Evolutionary conservation across 2,329 filamentous ascomycete genomes (phyloP).

Genomic region (Colletotrichum orchidophilum): DNA sequence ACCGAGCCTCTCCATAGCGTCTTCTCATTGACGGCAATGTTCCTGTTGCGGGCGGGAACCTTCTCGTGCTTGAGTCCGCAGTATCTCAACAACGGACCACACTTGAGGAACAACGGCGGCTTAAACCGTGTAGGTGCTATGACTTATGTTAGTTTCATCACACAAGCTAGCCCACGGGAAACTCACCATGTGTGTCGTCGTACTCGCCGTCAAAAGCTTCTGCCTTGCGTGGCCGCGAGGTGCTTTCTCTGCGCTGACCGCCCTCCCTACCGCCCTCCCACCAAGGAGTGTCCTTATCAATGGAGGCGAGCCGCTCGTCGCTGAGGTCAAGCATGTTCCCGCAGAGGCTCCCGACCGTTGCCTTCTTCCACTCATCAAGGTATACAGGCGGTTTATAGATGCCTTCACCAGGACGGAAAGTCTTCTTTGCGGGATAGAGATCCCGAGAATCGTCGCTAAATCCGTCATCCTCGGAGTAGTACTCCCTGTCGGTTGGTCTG

Average conservation of each 20-base stretch:
- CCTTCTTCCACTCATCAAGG: slow-evolving; percentile 79
- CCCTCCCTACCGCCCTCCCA: slow-evolving; percentile 81
- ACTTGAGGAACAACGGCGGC: slow-evolving; percentile 85
- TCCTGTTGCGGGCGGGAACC: slow-evolving; percentile 48
- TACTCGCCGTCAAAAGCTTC: slow-evolving; percentile 75
- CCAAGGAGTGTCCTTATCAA: slow-evolving; percentile 72
- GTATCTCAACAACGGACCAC: slow-evolving; percentile 89
- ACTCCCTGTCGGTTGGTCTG: slow-evolving; percentile 34
- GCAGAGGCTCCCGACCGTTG: slow-evolving; percentile 68
- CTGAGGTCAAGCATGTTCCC: slow-evolving; percentile 69
- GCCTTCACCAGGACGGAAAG: slow-evolving; percentile 59
- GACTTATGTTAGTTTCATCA: neutral
- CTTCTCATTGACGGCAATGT: slow-evolving; percentile 57
- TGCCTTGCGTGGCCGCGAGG: slow-evolving; percentile 62
- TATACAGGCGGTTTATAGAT: slow-evolving; percentile 68
- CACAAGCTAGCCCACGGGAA: neutral
- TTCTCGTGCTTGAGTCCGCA: slow-evolving; percentile 80
- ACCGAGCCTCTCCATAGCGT: slow-evolving; percentile 94
- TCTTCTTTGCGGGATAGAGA: slow-evolving; percentile 27
- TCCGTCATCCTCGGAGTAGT: slow-evolving; percentile 39
- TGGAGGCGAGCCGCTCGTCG: slow-evolving; percentile 42
- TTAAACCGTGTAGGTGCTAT: slow-evolving; percentile 78
- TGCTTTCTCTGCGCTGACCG: slow-evolving; percentile 56
- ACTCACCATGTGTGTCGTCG: slow-evolving; percentile 68
- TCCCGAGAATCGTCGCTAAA: slow-evolving; percentile 35